phyloP scores from a whole-genome alignment of 1,284 basidiomycete genomes.

The Austropuccinia psidii region DNA sequence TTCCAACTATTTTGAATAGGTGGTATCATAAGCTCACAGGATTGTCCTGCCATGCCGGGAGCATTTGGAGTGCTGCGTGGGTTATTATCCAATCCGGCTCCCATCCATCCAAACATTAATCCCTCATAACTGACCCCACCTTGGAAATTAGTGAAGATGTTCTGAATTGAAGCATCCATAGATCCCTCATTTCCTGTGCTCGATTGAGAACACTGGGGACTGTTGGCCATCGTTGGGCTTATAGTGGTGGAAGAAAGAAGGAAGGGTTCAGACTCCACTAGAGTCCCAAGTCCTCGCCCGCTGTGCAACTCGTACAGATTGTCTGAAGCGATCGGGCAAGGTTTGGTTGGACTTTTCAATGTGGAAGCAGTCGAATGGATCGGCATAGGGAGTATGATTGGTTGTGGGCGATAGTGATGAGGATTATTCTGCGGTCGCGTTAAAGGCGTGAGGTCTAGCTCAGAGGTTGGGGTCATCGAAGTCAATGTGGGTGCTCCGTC shows the following conservation, averaged over 20 bases:
- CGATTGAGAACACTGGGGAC: not conserved
- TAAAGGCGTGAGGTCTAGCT: not conserved
- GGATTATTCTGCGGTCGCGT: not conserved
- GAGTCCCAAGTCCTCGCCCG: not conserved
- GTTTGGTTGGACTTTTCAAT: not conserved
- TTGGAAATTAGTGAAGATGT: not conserved
- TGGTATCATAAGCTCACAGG: not conserved
- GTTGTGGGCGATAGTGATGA: not conserved
- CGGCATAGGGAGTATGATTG: not conserved
- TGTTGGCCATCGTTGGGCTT: not conserved
- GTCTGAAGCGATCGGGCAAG: not conserved
- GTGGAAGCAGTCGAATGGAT: not conserved
- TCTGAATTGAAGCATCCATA: not conserved
- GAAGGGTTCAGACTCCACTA: not conserved
- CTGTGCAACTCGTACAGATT: not conserved
- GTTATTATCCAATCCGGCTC: too few relatives aligned
- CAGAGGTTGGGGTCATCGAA: not conserved
- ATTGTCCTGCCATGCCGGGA: not conserved
- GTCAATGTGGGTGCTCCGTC: not conserved
- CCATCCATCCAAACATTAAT: slow-evolving; percentile 24
- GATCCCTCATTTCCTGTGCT: not conserved
- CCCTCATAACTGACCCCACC: slow-evolving; percentile 13
- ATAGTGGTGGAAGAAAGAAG: not conserved
- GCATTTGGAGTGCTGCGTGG: too few relatives aligned
- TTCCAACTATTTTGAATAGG: slow-evolving; percentile 9